A percentile compares a stretch with the other conserved stretches of the same genome.
These are phyloP conservation scores for Boletus vermiculosoides DNA, from an alignment of 768 basidiomycete species.

Conservation along the genomic window DNA sequence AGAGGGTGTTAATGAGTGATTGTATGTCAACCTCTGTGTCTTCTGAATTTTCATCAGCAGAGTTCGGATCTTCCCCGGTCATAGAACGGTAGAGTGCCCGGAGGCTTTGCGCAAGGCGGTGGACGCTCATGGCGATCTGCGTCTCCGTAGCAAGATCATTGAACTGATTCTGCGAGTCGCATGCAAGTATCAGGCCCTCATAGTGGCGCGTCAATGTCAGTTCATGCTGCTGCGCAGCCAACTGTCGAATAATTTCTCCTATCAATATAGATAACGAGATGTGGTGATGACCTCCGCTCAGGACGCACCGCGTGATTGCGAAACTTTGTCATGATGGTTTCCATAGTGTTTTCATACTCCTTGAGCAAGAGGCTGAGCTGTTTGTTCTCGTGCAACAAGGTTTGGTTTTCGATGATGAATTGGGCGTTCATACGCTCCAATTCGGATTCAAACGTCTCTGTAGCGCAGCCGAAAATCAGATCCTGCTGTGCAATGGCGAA, in stretches of 20 bases:
- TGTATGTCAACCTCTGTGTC: constrained; percentile 42
- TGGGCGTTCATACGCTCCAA: constrained; percentile 88
- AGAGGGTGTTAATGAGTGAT: constrained; percentile 43
- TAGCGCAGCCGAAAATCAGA: constrained; percentile 12
- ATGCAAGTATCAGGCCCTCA: constrained; percentile 71
- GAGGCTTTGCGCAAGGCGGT: constrained; percentile 67
- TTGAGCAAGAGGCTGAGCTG: constrained; percentile 85
- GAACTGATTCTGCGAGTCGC: constrained; percentile 55
- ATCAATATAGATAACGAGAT: constrained; percentile 1
- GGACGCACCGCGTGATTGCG: constrained; percentile 80
- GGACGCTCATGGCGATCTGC: constrained; percentile 62
- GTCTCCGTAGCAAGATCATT: constrained; percentile 57
- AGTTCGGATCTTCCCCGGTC: constrained; percentile 53
- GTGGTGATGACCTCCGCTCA: neutral
- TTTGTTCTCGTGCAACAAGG: constrained; percentile 90
- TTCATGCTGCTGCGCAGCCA: constrained; percentile 91
- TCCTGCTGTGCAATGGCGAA: constrained; percentile 5
- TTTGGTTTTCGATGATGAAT: constrained; percentile 91
- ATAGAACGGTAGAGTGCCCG: constrained; percentile 71
- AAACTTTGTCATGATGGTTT: constrained; percentile 96
- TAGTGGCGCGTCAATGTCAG: constrained; percentile 86
- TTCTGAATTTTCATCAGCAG: constrained; percentile 27
- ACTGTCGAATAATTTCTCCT: constrained; percentile 41
- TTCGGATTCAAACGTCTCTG: constrained; percentile 92
- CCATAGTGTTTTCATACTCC: constrained; percentile 93